Conservation (phyloP, 306 rosid genomes). For the Mucuna pruriens region DNA sequence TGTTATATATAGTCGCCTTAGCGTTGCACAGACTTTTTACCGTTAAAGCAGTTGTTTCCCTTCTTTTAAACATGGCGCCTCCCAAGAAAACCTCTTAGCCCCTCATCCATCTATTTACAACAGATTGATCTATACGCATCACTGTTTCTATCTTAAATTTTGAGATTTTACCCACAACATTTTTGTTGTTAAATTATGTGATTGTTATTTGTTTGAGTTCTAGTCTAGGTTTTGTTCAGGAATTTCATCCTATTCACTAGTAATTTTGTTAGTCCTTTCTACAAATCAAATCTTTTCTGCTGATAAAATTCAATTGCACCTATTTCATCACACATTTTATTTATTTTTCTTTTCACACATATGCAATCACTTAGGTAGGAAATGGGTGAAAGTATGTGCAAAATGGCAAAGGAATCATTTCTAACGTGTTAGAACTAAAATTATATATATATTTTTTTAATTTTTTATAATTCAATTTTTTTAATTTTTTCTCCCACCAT, state of each 20-base stretch:
- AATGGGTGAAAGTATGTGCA: too few species aligned
- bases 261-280: neutral
- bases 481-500: too few species aligned
- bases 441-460: too few species aligned
- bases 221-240: too few species aligned
- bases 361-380: neutral
- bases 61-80: conserved; percentile 79
- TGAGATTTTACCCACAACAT: neutral
- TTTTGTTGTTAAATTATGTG: neutral
- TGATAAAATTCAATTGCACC: too few species aligned
- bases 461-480: too few species aligned
- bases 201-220: neutral
- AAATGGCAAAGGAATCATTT: too few species aligned
- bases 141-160: conserved; percentile 1
- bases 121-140: conserved; percentile 5
- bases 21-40: conserved; percentile 35
- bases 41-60: conserved; percentile 43
- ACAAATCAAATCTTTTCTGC: neutral
- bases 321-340: neutral
- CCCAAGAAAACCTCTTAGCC: conserved; percentile 65
- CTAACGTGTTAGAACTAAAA: too few species aligned
- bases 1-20: conserved; percentile 42
- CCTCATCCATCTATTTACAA: neutral
- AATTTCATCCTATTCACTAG: neutral
- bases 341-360: too few species aligned